A percentile compares a stretch with the other conserved stretches of the same genome.
These are phyloP conservation scores for Schizochytrium sp. DNA, from an alignment of 108 stramenopile species.

Conservation along the genomic window DNA sequence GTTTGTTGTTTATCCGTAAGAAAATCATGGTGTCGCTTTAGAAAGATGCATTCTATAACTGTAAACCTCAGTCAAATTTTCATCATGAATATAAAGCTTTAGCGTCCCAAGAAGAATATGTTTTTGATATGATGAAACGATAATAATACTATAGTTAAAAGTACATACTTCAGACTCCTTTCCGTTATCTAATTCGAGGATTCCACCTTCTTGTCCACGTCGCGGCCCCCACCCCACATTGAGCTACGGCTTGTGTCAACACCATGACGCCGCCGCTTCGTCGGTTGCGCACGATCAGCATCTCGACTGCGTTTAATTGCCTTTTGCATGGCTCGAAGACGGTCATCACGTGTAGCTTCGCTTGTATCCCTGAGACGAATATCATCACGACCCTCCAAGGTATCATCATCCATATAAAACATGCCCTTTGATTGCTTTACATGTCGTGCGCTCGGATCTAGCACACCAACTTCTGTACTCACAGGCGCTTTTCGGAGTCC, in stretches of 20 bases:
- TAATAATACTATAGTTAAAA: not conserved
- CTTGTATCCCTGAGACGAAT: not conserved
- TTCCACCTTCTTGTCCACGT: not conserved
- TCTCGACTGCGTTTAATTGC: not conserved
- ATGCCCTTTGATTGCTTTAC: not conserved
- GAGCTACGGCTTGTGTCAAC: not conserved
- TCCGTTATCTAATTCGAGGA: too few relatives aligned
- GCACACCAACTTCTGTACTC: not conserved
- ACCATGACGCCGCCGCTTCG: not conserved
- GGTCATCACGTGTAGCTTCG: not conserved
- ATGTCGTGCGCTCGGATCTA: not conserved
- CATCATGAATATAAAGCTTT: too few relatives aligned
- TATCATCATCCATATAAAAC: constrained; percentile 42
- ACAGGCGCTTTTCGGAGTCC: not conserved
- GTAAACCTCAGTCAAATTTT: too few relatives aligned
- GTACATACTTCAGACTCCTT: not conserved
- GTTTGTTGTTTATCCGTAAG: too few relatives aligned
- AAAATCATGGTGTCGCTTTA: too few relatives aligned
- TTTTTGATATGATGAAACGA: too few relatives aligned
- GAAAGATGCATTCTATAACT: too few relatives aligned
- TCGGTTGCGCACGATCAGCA: not conserved
- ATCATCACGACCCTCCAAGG: not conserved
- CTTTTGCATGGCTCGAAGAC: not conserved
- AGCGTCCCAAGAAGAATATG: too few relatives aligned
- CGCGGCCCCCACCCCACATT: not conserved